Percentiles rank a stretch among this genome's conserved stretches.
Evolutionary conservation across 139 green algal species (phyloP).

Genomic region (Monoraphidium neglectum): DNA sequence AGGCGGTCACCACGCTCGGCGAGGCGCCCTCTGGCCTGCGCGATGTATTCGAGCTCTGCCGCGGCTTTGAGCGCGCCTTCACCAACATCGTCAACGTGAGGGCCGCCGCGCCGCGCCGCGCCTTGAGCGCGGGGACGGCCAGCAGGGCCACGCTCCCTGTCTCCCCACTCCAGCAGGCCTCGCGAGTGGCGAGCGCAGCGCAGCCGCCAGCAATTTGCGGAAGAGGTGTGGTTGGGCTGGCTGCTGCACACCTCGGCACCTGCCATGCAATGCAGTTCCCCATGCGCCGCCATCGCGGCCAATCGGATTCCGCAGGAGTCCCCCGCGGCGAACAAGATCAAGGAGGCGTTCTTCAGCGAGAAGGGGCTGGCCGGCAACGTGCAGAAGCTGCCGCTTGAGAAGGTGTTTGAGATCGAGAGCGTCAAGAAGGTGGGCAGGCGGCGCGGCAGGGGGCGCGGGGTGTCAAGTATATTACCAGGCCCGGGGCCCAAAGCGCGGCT

Average conservation of each 20-base stretch:
- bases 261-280: too few species aligned
- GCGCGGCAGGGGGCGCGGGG: too few species aligned
- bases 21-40: conserved; percentile 64
- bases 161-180: too few species aligned
- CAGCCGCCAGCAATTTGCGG: too few species aligned
- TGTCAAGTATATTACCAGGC: too few species aligned
- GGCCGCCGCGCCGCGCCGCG: background rate
- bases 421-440: conserved; percentile 67
- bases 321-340: conserved; percentile 72
- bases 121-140: background rate
- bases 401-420: conserved; percentile 77
- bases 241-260: too few species aligned
- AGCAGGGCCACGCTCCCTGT: background rate
- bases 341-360: conserved; percentile 66
- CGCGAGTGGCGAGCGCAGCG: too few species aligned
- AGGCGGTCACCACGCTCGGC: conserved; percentile 75
- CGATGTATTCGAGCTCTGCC: conserved; percentile 88
- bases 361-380: conserved; percentile 63
- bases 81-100: conserved; percentile 72
- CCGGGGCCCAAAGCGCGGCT: too few species aligned
- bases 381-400: conserved; percentile 71
- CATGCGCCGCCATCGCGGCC: too few species aligned
- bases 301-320: conserved; percentile 57
- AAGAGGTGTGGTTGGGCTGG: too few species aligned
- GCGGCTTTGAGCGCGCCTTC: conserved; percentile 88